Conservation (phyloP, 2,329 filamentous ascomycete species). For the Colletotrichum karsti region DNA sequence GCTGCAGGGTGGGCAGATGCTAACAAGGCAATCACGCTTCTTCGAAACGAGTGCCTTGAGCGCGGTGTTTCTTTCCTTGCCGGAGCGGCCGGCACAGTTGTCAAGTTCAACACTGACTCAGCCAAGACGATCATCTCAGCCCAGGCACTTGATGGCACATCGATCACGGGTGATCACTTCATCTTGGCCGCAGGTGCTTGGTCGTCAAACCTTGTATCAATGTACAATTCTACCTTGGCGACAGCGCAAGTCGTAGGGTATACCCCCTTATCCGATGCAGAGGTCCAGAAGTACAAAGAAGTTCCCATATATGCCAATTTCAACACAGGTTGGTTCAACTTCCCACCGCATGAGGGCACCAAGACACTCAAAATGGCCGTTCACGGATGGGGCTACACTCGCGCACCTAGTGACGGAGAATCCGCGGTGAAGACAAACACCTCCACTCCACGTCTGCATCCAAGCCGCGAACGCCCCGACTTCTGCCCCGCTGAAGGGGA, state of each 20-base stretch:
- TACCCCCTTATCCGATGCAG: slow-evolving; percentile 65
- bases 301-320: slow-evolving; percentile 69
- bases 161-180: background rate
- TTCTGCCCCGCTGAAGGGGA: slow-evolving; percentile 59
- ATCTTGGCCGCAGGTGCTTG: slow-evolving; percentile 75
- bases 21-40: slow-evolving; percentile 28
- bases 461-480: slow-evolving; percentile 40
- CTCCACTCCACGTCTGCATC: background rate
- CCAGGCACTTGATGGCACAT: background rate
- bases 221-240: slow-evolving; percentile 69
- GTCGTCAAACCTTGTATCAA: slow-evolving; percentile 62
- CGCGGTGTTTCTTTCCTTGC: slow-evolving; percentile 40
- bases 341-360: slow-evolving; percentile 55
- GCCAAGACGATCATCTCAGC: slow-evolving; percentile 4
- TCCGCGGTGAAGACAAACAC: background rate
- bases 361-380: slow-evolving; percentile 67
- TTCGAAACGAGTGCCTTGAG: slow-evolving; percentile 4
- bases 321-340: slow-evolving; percentile 61
- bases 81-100: slow-evolving; percentile 37
- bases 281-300: slow-evolving; percentile 59
- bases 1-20: slow-evolving; percentile 36
- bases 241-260: slow-evolving; percentile 75
- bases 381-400: slow-evolving; percentile 65
- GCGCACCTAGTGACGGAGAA: slow-evolving; percentile 28
- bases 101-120: slow-evolving; percentile 33